A percentile compares a stretch with the other conserved stretches of the same genome.
Evolutionary conservation across 305 asterid species (phyloP).

Genomic region (Solanum aculeatissimum): DNA sequence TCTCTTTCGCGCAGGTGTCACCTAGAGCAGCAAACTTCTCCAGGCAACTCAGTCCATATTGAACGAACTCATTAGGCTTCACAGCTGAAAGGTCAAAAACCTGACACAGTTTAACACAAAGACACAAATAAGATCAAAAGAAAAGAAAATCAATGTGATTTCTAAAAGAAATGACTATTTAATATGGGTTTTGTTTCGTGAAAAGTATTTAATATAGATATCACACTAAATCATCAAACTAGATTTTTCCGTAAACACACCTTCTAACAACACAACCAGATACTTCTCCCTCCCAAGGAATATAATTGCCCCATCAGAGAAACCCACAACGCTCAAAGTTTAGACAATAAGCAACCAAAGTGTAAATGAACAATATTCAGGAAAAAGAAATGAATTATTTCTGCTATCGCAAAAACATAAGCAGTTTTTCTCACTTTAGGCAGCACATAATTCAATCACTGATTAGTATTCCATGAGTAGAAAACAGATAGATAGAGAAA

Average conservation of each 20-base stretch:
- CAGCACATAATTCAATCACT: not conserved
- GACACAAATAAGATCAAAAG: conserved; percentile 1
- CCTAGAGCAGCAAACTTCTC: conserved; percentile 74
- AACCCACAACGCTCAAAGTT: not conserved
- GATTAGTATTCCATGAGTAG: not conserved
- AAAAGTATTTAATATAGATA: not conserved
- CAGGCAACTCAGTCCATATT: conserved; percentile 80
- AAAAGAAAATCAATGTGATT: not conserved
- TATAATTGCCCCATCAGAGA: not conserved
- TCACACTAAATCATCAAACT: not conserved
- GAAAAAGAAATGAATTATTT: not conserved
- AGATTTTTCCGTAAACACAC: not conserved
- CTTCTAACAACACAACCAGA: not conserved
- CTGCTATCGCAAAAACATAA: not conserved
- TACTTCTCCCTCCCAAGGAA: not conserved
- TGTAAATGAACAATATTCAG: not conserved
- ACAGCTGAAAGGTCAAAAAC: conserved; percentile 78
- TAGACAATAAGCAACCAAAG: not conserved
- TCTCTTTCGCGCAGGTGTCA: conserved; percentile 67
- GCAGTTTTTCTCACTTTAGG: not conserved
- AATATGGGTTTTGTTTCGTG: not conserved
- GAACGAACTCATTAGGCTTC: conserved; percentile 88
- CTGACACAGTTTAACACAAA: conserved; percentile 34
- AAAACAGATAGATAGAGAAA: not conserved
- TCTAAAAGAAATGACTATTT: not conserved